Base-by-base conservation (phyloP, 768 basidiomycete species). In the Pholiota molesta region DNA sequence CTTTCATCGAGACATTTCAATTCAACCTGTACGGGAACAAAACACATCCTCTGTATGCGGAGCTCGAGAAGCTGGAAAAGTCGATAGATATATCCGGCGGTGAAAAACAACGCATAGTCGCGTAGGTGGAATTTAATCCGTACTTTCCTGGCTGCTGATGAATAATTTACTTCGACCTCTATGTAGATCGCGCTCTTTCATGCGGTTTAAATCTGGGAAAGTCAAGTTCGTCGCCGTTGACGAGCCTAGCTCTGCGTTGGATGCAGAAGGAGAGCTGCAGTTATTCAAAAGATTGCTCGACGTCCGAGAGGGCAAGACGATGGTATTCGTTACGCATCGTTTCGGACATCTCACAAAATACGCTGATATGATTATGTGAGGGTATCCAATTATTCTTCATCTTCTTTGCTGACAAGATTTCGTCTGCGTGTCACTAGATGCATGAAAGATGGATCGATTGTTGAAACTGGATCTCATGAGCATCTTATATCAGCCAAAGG, bases 221-320 rank as follows among this genome's bases (percentile, higher is more conserved):
- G 75, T 81, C 23, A 78, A 76, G 29, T 79, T 87, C 11, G 72
- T 87, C 17, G 77, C 83, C 3, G 78, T 83, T 2, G 87, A 89
- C 62, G 86, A 88, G 67, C 85, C 86, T 0, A 86, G 79, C 40
- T 84, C 85, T 0, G 79, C 83, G 2, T 65, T 87, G 42, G 87
- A 88, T 57, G 79, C 88, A 9, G 71, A 81, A 47, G 81, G 78
- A 0, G 88, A 89, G 68, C 77, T 75, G 14, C 72, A 78, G 1
- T 72, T 88, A 10, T 78, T 86, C 56, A 65, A 76, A 17, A 71
- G 73, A 10, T 69, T 87, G 35, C 71, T 74, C 3, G 65, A 68
- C 1, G 64, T 68, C 28, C 75, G 81, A 5, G 66, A 72, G 13
- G 84, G 81, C 1, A 86, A 81, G 71, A 88, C 85, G 0, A 77